These are phyloP conservation scores for Pythium folliculosum DNA, from an alignment of 352 stramenopile species.

Conservation along the genomic window DNA sequence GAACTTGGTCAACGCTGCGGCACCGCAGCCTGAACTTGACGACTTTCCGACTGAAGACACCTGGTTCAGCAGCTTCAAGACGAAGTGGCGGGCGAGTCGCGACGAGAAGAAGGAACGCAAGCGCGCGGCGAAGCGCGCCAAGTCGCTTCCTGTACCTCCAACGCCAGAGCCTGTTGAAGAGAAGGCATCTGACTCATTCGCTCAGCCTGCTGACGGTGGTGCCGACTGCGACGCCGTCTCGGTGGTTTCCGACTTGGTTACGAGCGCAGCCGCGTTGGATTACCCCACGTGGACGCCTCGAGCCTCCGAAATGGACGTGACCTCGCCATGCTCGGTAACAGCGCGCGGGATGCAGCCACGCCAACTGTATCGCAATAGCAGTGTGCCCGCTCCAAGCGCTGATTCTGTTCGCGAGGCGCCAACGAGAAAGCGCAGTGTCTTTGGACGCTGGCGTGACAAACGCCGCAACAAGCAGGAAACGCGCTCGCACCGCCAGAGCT, in stretches of 20 bases:
- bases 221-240: not conserved
- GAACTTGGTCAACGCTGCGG: not conserved
- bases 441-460: conserved; percentile 4
- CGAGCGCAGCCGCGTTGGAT: not conserved
- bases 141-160: not conserved
- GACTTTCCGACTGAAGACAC: not conserved
- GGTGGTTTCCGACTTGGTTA: conserved; percentile 5
- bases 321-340: conserved; percentile 7
- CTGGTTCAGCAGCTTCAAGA: conserved; percentile 12
- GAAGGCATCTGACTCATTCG: not conserved
- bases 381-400: not conserved
- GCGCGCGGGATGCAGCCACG: not conserved
- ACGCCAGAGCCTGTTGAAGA: not conserved
- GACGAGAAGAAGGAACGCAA: conserved; percentile 3
- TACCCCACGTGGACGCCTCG: conserved; percentile 2
- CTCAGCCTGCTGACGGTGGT: not conserved
- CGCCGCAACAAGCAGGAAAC: not conserved
- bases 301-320: not conserved
- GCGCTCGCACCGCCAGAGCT: conserved; percentile 4
- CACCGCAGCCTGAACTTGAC: not conserved
- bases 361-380: not conserved
- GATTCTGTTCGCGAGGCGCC: too few species aligned
- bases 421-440: conserved; percentile 2
- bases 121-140: not conserved
- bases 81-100: conserved; percentile 8